These are phyloP conservation scores for Myxozyma vanderwaltii DNA, from an alignment of 805 yeast species.

Conservation along the genomic window DNA sequence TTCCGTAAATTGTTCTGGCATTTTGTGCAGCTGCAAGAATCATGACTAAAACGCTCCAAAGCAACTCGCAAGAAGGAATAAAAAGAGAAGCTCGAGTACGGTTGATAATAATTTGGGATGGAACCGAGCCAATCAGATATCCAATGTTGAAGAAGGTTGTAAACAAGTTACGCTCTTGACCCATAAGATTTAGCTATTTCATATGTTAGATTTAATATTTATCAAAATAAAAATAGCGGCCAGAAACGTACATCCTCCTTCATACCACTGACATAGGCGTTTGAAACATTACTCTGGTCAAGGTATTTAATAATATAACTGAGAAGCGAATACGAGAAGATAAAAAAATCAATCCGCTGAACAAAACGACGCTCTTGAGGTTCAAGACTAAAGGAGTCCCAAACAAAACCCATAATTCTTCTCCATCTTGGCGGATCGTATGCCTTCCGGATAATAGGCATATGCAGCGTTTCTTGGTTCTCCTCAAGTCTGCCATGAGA, in stretches of 20 bases:
- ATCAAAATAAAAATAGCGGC: neutral
- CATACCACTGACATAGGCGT: constrained; percentile 70
- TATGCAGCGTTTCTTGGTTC: neutral
- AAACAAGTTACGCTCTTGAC: constrained; percentile 62
- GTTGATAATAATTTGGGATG: constrained; percentile 60
- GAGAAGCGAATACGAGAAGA: constrained; percentile 57
- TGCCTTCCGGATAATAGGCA: neutral
- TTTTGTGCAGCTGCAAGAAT: constrained; percentile 49
- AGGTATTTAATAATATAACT: constrained; percentile 70
- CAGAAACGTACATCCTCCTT: constrained; percentile 47
- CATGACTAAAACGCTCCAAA: constrained; percentile 70
- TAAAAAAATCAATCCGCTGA: constrained; percentile 56
- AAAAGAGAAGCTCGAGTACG: constrained; percentile 57
- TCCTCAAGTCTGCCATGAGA: neutral
- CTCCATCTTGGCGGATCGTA: constrained; percentile 14
- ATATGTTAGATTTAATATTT: neutral
- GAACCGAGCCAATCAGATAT: constrained; percentile 60
- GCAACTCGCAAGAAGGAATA: constrained; percentile 58
- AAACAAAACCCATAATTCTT: neutral
- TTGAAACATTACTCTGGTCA: constrained; percentile 59
- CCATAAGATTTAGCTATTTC: constrained; percentile 53
- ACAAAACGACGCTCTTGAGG: constrained; percentile 52
- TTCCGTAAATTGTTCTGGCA: constrained; percentile 53
- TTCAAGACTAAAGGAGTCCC: constrained; percentile 7
- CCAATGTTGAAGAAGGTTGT: constrained; percentile 64